Evolutionary conservation across 139 green algal species (phyloP).

Genomic region (Volvox africanus): DNA sequence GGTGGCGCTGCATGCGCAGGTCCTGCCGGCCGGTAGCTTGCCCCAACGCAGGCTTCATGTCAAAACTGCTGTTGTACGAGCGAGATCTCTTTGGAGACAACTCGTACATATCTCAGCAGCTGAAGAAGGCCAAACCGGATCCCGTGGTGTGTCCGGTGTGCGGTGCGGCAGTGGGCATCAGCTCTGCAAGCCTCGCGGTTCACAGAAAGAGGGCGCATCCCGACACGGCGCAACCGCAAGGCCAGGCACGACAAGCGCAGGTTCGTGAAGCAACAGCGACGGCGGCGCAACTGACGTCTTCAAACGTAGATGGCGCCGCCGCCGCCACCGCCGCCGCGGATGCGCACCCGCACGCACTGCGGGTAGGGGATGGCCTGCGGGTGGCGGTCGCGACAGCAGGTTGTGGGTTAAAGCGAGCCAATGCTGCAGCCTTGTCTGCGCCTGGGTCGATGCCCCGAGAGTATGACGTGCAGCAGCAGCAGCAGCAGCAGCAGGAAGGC

Average conservation of each 20-base stretch:
- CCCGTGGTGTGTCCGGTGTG: constrained; percentile 79
- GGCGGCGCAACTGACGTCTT: background rate
- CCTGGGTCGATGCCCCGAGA: too few species aligned
- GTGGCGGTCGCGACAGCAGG: too few species aligned
- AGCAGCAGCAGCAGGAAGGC: too few species aligned
- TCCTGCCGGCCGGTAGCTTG: constrained; percentile 67
- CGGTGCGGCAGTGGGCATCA: constrained; percentile 74
- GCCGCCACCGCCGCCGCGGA: too few species aligned
- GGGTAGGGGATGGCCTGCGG: too few species aligned
- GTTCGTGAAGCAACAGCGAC: background rate
- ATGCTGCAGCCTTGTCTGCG: too few species aligned
- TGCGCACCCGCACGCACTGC: too few species aligned
- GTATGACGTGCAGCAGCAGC: too few species aligned
- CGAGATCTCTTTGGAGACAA: constrained; percentile 69
- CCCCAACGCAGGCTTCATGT: constrained; percentile 90
- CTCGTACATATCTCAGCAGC: constrained; percentile 66
- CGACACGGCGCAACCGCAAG: background rate
- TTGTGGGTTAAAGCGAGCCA: too few species aligned
- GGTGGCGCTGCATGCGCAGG: too few species aligned
- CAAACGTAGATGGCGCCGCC: too few species aligned
- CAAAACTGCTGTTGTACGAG: constrained; percentile 76
- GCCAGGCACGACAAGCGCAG: background rate
- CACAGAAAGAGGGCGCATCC: constrained; percentile 82
- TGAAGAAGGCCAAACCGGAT: constrained; percentile 80
- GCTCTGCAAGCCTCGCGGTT: constrained; percentile 71